Evolutionary conservation across 2,329 filamentous ascomycete species (phyloP).

Genomic region (Aschersonia sp.): DNA sequence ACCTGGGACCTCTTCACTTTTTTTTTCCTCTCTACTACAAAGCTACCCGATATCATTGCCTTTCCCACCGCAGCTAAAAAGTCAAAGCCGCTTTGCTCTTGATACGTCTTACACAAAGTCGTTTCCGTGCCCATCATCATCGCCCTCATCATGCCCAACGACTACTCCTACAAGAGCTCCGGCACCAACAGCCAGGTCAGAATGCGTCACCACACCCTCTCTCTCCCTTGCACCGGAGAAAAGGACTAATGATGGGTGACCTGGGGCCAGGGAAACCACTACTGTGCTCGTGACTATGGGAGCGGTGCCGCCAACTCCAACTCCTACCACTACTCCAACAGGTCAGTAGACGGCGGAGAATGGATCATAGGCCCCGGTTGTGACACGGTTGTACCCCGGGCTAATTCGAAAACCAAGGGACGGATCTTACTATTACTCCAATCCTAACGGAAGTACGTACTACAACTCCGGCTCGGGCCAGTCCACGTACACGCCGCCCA

Average conservation of each 20-base stretch:
- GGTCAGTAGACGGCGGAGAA: conserved; percentile 18
- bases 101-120: background rate
- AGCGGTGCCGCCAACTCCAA: conserved; percentile 39
- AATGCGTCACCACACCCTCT: background rate
- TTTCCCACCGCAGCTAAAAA: too few relatives aligned
- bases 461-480: conserved; percentile 2
- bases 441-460: conserved; percentile 54
- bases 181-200: conserved; percentile 50
- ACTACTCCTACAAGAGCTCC: conserved; percentile 29
- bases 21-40: too few relatives aligned
- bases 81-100: too few relatives aligned
- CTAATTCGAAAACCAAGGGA: conserved; percentile 17
- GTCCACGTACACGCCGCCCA: too few relatives aligned
- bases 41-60: too few relatives aligned
- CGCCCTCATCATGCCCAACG: conserved; percentile 6
- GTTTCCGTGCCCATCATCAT: background rate
- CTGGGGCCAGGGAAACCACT: conserved; percentile 43
- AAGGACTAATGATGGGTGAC: background rate
- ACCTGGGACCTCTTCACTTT: too few relatives aligned
- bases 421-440: conserved; percentile 62
- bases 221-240: background rate
- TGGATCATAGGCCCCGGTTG: too few relatives aligned
- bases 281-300: conserved; percentile 50
- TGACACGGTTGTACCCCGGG: too few relatives aligned
- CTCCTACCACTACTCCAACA: conserved; percentile 54